Conservation (phyloP, 2,329 filamentous ascomycete genomes). For the Colletotrichum cereale region DNA sequence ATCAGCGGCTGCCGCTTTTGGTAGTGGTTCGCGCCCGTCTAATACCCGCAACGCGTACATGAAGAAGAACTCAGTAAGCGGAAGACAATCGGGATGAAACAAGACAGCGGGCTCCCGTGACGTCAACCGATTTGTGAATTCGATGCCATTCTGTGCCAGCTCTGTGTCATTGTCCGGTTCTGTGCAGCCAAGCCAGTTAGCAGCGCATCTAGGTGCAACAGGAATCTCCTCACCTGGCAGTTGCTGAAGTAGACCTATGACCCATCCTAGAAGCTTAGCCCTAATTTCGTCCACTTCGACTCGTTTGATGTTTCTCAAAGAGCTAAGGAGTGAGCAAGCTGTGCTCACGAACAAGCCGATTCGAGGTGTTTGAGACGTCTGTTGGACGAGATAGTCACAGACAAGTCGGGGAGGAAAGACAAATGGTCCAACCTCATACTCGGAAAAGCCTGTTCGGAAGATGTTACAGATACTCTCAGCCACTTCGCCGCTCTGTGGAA, state of each 20-base stretch:
- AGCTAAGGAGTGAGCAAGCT: conserved; percentile 77
- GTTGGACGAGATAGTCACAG: conserved; percentile 74
- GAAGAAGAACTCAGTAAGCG: conserved; percentile 75
- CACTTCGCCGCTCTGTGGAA: conserved; percentile 74
- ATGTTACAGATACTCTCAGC: conserved; percentile 79
- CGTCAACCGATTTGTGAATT: conserved; percentile 76
- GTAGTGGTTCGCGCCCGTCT: conserved; percentile 78
- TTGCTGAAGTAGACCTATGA: conserved; percentile 70
- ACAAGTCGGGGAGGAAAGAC: conserved; percentile 77
- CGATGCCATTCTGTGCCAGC: conserved; percentile 79
- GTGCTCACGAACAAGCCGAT: conserved; percentile 78
- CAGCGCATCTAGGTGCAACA: not conserved
- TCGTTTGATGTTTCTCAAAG: conserved; percentile 61
- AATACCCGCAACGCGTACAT: conserved; percentile 79
- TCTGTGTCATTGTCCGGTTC: conserved; percentile 76
- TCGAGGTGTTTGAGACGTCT: conserved; percentile 71
- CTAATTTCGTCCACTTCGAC: conserved; percentile 62
- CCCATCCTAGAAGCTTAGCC: conserved; percentile 69
- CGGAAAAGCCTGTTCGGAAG: conserved; percentile 80
- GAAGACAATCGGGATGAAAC: conserved; percentile 66
- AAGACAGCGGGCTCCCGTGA: conserved; percentile 72
- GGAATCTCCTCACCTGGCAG: conserved; percentile 64
- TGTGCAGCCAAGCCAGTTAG: conserved; percentile 42
- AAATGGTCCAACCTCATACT: conserved; percentile 80
- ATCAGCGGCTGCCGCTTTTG: conserved; percentile 79